Evolutionary conservation across 331 rosid species (phyloP).

Genomic region (Malus hybrid): DNA sequence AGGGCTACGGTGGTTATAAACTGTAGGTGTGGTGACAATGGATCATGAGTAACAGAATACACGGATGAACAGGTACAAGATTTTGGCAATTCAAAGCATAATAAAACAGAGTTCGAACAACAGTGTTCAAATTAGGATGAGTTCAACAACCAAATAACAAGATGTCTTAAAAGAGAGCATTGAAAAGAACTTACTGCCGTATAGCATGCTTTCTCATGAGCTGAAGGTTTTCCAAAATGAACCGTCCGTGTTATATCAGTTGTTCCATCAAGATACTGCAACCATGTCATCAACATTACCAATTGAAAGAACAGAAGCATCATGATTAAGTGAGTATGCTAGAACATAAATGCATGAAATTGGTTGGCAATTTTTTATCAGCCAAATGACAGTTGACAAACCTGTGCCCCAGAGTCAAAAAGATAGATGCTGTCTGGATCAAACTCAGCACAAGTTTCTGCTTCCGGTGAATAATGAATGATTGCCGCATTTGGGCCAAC

Average conservation of each 20-base stretch:
- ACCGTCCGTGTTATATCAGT: slow-evolving; percentile 94
- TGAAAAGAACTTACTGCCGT: slow-evolving; percentile 64
- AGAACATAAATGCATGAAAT: not conserved
- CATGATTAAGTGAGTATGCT: slow-evolving; percentile 7
- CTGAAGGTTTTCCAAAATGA: slow-evolving; percentile 91
- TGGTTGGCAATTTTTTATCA: slow-evolving; percentile 1
- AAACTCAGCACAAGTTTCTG: slow-evolving; percentile 80
- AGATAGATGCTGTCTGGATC: slow-evolving; percentile 91
- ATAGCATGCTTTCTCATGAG: slow-evolving; percentile 83
- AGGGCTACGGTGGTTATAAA: not conserved
- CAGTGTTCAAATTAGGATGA: not conserved
- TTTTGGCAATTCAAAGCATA: slow-evolving; percentile 6
- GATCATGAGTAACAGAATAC: not conserved
- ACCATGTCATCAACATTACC: slow-evolving; percentile 21
- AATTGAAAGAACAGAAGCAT: slow-evolving; percentile 7
- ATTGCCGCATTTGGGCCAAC: slow-evolving; percentile 99
- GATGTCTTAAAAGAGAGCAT: not conserved
- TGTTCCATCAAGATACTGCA: slow-evolving; percentile 94
- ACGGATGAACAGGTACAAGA: not conserved
- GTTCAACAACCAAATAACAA: not conserved
- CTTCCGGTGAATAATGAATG: slow-evolving; percentile 70
- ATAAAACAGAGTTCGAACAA: not conserved
- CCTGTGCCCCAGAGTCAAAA: slow-evolving; percentile 98
- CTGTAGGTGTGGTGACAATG: not conserved
- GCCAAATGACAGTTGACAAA: slow-evolving; percentile 19